A percentile compares a stretch with the other conserved stretches of the same genome.
Evolutionary conservation across 2,329 filamentous ascomycete species (phyloP).

Genomic region (Coniosporium tulheliwenetii): DNA sequence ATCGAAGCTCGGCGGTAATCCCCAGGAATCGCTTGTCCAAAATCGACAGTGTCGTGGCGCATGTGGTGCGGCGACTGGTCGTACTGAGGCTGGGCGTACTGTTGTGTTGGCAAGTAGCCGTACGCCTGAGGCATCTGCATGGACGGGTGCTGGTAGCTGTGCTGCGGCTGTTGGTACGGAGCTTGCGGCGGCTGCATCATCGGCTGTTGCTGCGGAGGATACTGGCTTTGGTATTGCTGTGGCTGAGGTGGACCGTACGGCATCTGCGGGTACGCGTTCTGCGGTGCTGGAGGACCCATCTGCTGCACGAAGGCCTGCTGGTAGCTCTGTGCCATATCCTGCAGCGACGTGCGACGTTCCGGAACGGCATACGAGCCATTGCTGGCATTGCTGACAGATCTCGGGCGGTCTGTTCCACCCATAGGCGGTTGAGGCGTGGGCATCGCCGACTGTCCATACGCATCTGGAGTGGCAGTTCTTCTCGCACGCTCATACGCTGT

Average conservation of each 20-base stretch:
- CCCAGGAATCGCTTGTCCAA: slow-evolving; percentile 12
- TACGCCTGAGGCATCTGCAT: slow-evolving; percentile 24
- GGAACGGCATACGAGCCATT: slow-evolving; percentile 16
- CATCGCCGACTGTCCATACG: slow-evolving; percentile 26
- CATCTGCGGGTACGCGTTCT: slow-evolving; percentile 20
- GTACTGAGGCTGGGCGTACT: slow-evolving; percentile 22
- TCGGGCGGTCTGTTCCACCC: slow-evolving; percentile 32
- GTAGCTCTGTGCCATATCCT: slow-evolving; percentile 27
- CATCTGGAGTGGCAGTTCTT: slow-evolving; percentile 34
- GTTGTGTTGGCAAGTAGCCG: slow-evolving; percentile 19
- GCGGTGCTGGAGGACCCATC: slow-evolving; percentile 15
- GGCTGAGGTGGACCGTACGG: slow-evolving; percentile 11
- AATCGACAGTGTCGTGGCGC: slow-evolving; percentile 24
- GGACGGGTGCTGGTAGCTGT: slow-evolving; percentile 11
- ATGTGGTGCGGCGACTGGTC: slow-evolving; percentile 15
- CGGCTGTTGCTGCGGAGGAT: slow-evolving; percentile 14
- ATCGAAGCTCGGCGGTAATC: slow-evolving; percentile 27
- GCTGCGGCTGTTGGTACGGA: slow-evolving; percentile 10
- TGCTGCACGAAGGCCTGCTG: slow-evolving; percentile 5
- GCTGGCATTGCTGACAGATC: slow-evolving; percentile 46
- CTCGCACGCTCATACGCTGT: slow-evolving; percentile 29
- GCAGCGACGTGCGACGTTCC: slow-evolving; percentile 27
- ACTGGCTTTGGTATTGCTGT: slow-evolving; percentile 5
- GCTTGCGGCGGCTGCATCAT: slow-evolving; percentile 19
- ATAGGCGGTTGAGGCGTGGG: slow-evolving; percentile 11